Base-by-base conservation (phyloP, 2,329 filamentous ascomycete genomes). In the Fusarium decemcellulare region DNA sequence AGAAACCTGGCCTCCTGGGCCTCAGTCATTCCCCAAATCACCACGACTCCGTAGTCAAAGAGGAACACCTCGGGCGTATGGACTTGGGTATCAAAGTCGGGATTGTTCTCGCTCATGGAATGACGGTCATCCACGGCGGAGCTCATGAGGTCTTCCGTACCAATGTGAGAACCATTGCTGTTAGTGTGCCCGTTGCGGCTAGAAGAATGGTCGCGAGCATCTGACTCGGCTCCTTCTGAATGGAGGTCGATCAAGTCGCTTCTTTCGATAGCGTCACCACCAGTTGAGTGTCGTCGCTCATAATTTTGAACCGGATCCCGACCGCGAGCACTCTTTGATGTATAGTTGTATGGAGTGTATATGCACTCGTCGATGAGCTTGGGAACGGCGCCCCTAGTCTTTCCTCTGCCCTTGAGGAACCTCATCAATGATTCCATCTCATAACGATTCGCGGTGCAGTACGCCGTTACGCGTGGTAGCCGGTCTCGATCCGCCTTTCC, bases 361-460 rank as follows among this genome's bases (percentile, higher is more conserved):
- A 99, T 94, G 80, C 96, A 99, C 80, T 99, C 96, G 78, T 99
- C 96, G 73, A 98, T 98, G 61, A 96, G 83, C 80, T 98, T 98
- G 2, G 96, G 95, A 64, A 90, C 92, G 15, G 95, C 90, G 16
- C 93, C 93, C 73, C 93, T 89, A 34, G 89, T 88, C 79, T 93
- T 93, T 47, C 89, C 88, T 63, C 93, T 88, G 32, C 94, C 93
- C 79, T 99, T 99, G 67, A 99, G 83, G 76, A 95, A 99, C 46
- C 92, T 91, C 88, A 97, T 93, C 66, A 98, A 83, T 5, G 91
- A 91, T 37, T 98, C 95, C 82, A 98, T 90, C 73, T 95, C 90
- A 81, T 98, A 98, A 55, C 91, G 92, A 76, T 94, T 94, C 11
- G 96, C 94, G 1, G 96, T 98, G 77, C 95, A 98, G 82, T 98